Conservation (phyloP, 495 filamentous ascomycete species). For the Hyaloscypha finlandica region DNA sequence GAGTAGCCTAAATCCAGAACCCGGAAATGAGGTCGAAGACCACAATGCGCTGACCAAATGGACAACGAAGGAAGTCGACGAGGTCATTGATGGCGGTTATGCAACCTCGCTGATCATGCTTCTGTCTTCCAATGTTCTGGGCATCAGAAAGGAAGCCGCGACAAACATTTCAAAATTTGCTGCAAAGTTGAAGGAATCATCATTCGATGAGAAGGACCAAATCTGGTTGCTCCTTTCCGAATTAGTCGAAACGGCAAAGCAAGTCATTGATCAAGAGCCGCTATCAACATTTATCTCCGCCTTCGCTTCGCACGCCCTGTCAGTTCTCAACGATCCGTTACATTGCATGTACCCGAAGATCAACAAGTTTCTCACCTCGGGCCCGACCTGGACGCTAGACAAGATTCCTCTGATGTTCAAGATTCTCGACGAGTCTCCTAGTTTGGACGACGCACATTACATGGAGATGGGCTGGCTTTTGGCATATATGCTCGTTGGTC, state of each 20-base stretch:
- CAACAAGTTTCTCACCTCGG: conserved; percentile 78
- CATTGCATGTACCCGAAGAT: conserved; percentile 85
- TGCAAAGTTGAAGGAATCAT: conserved; percentile 65
- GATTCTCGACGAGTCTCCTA: conserved; percentile 69
- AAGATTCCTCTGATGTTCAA: conserved; percentile 77
- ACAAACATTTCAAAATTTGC: conserved; percentile 65
- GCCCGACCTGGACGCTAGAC: conserved; percentile 70
- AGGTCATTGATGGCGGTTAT: conserved; percentile 72
- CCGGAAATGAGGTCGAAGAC: conserved; percentile 43
- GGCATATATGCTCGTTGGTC: conserved; percentile 69
- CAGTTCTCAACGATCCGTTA: conserved; percentile 71
- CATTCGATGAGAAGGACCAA: conserved; percentile 74
- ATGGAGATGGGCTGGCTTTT: conserved; percentile 81
- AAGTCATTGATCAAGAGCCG: conserved; percentile 53
- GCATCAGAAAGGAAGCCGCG: conserved; percentile 77
- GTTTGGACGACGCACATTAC: conserved; percentile 71
- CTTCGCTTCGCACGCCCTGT: conserved; percentile 69
- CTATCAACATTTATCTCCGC: conserved; percentile 72
- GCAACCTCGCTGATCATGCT: conserved; percentile 68
- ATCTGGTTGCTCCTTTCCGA: conserved; percentile 76
- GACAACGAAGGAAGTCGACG: conserved; percentile 71
- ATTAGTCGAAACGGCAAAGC: conserved; percentile 69
- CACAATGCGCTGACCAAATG: conserved; percentile 64
- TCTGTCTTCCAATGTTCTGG: conserved; percentile 69
- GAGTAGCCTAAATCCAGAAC: not conserved